A percentile compares a stretch with the other conserved stretches of the same genome.
These are phyloP conservation scores for Raphanus sativus DNA, from an alignment of 345 rosid genomes.

Conservation along the genomic window DNA sequence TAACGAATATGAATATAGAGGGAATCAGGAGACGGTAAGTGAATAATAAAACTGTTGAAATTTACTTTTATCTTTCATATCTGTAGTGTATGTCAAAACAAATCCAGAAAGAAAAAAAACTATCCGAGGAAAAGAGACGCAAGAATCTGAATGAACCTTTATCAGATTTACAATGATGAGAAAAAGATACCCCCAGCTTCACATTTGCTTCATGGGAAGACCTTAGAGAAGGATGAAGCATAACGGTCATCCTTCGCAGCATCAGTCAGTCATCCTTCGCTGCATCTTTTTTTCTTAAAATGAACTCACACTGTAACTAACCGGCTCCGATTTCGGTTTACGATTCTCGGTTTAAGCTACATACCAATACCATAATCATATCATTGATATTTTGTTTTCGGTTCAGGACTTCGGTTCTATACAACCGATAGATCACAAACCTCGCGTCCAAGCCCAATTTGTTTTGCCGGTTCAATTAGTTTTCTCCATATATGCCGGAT, in stretches of 20 bases:
- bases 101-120: conserved; percentile 4
- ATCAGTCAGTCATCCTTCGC: conserved; percentile 1
- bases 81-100: conserved; percentile 32
- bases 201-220: conserved; percentile 27
- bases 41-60: conserved; percentile 2
- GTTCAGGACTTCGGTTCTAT: background rate
- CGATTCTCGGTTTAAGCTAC: background rate
- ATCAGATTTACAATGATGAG: conserved; percentile 36
- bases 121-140: conserved; percentile 24
- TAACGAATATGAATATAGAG: background rate
- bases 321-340: background rate
- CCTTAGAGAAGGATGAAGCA: conserved; percentile 28
- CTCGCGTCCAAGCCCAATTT: background rate
- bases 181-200: conserved; percentile 37
- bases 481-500: background rate
- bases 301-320: background rate
- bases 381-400: background rate
- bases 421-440: background rate
- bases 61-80: conserved; percentile 32
- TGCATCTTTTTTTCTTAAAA: background rate
- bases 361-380: background rate
- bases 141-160: conserved; percentile 35
- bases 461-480: background rate
- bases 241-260: conserved; percentile 7
- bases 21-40: background rate